Conservation (phyloP, 2,329 filamentous ascomycete genomes). For the Didymella pomorum region DNA sequence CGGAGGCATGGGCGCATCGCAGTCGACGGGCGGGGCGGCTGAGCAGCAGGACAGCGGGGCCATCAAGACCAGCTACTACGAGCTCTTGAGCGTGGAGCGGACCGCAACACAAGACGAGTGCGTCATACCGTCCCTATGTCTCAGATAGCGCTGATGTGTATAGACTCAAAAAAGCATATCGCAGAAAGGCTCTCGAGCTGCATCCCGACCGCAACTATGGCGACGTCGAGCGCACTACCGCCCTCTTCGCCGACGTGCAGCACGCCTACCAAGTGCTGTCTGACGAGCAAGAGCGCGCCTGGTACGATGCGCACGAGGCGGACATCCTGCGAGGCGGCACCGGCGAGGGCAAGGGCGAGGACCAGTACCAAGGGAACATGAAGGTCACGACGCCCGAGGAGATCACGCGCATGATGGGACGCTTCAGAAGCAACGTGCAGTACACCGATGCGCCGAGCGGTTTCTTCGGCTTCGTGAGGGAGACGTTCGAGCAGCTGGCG, state of each 20-base stretch:
- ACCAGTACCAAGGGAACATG: conserved; percentile 71
- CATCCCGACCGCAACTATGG: conserved; percentile 95
- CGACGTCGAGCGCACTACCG: conserved; percentile 83
- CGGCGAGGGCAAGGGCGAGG: conserved; percentile 55
- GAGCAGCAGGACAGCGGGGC: conserved; percentile 32
- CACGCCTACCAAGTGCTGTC: conserved; percentile 95
- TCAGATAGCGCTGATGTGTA: not conserved
- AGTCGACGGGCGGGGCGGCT: conserved; percentile 50
- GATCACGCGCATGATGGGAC: conserved; percentile 77
- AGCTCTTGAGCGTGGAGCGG: conserved; percentile 77
- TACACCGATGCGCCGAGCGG: conserved; percentile 82
- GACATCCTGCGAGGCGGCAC: conserved; percentile 77
- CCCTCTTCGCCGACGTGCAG: conserved; percentile 88
- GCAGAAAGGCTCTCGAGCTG: conserved; percentile 86
- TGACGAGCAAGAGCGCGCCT: conserved; percentile 92
- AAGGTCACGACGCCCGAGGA: conserved; percentile 82
- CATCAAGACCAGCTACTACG: conserved; percentile 82
- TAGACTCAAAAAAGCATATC: conserved; percentile 95
- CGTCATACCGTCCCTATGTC: not conserved
- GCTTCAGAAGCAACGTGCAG: conserved; percentile 78
- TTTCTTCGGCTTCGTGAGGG: conserved; percentile 82
- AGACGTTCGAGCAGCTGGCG: conserved; percentile 81
- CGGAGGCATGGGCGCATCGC: conserved; percentile 55
- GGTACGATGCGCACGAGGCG: conserved; percentile 95
- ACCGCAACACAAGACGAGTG: conserved; percentile 83